Conservation (phyloP, 1,139 yeast species). For the Trichomonascaceae sp. region DNA sequence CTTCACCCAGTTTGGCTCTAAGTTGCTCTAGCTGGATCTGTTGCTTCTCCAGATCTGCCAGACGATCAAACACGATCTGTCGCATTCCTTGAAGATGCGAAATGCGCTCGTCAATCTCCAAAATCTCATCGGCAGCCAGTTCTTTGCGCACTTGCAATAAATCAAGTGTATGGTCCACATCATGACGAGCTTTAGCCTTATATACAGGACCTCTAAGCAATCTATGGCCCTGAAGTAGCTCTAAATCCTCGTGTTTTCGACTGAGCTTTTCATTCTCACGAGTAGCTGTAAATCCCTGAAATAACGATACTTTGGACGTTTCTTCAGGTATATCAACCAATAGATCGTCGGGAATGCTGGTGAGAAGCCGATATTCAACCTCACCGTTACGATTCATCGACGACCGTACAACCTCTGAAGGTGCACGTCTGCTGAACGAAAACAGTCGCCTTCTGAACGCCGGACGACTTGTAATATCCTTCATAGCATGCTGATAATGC, state of each 20-base stretch:
- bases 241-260: background rate
- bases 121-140: constrained; percentile 55
- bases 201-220: constrained; percentile 37
- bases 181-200: constrained; percentile 31
- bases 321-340: constrained; percentile 14
- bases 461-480: constrained; percentile 38
- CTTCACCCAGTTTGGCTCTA: constrained; percentile 4
- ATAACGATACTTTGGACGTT: constrained; percentile 42
- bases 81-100: constrained; percentile 46
- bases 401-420: constrained; percentile 36
- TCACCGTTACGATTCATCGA: constrained; percentile 26
- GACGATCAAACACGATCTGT: constrained; percentile 47
- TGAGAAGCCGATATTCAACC: constrained; percentile 31
- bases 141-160: constrained; percentile 57
- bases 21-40: constrained; percentile 48
- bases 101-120: constrained; percentile 54
- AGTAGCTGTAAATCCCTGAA: constrained; percentile 62
- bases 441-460: constrained; percentile 34
- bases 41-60: constrained; percentile 54
- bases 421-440: constrained; percentile 34
- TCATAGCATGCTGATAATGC: constrained; percentile 44
- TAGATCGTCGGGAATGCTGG: constrained; percentile 48
- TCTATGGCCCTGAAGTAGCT: constrained; percentile 39
- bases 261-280: constrained; percentile 19
- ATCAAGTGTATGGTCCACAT: constrained; percentile 45